Base-by-base conservation (phyloP, 371 early-diverging fungal genomes). In the Smittium mucronatum region DNA sequence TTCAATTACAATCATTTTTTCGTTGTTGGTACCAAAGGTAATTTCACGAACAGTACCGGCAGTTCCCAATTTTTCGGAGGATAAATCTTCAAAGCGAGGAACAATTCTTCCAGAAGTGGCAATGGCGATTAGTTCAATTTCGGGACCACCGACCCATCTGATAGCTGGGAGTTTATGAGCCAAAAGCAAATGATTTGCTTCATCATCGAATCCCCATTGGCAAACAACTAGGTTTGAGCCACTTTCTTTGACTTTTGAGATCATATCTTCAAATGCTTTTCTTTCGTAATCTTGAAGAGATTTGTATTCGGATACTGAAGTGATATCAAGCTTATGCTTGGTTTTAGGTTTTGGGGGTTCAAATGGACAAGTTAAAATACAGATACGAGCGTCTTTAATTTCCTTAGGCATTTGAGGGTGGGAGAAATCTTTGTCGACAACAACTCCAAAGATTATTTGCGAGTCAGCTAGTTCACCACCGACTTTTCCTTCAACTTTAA, bases 161-260 rank as follows among this genome's bases (percentile, higher is more conserved):
- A 99, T 95, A 71, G 99, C 98, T 58, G 99, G 99, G 35, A 99
- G 84, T 76, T 97, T 77, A 83, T 97, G 93, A 81, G 99, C 97
- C 83, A 99, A 81, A 69, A 99, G 83, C 79, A 99, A 82, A 78
- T 98, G 98, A 83, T 99, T 99, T 58, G 99, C 99, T 81, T 99
- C 99, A 78, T 99, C 99, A 81, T 99, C 99, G 78, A 99, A 99
- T 71, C 99, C 99, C 99, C 99, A 99, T 82, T 99, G 99, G 84
- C 99, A 99, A 65, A 99, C 92, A 47, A 98, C 99, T 33, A 99
- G 76, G 82, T 97, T 97, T 65, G 99, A 99, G 47, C 98, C 98
- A 67, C 92, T 86, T 64, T 93, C 90, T 86, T 99, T 99, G 75
- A 99, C 93, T 76, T 87, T 87, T 69, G 88, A 83, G 70, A 99